phyloP scores from a whole-genome alignment of 2,329 filamentous ascomycete species.

The Botrytis aclada region DNA sequence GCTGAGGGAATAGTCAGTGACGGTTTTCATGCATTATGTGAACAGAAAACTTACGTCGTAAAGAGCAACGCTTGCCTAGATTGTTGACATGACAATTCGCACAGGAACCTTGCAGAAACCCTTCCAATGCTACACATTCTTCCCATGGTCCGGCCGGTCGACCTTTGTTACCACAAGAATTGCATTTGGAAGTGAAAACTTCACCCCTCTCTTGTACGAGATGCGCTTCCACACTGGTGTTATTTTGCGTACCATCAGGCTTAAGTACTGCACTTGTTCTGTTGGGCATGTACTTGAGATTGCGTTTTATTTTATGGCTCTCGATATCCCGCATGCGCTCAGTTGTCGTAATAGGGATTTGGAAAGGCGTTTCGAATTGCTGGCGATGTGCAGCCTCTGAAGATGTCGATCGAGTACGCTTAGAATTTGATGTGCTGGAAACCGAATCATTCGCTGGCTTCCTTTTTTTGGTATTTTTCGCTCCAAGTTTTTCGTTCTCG shows the following conservation, averaged over 20 bases:
- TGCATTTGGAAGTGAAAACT: neutral
- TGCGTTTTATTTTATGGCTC: neutral
- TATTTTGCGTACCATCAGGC: neutral
- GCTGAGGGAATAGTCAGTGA: neutral
- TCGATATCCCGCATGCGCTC: neutral
- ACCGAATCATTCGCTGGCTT: neutral
- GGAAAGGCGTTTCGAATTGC: neutral
- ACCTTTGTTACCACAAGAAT: neutral
- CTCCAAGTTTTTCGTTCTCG: neutral
- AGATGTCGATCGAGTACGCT: neutral
- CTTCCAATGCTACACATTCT: neutral
- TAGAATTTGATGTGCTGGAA: neutral
- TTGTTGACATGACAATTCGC: neutral
- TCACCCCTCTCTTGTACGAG: neutral
- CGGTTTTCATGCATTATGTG: neutral
- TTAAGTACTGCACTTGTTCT: neutral
- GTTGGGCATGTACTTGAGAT: neutral
- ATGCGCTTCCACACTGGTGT: neutral
- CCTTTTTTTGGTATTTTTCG: neutral
- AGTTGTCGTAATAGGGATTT: neutral
- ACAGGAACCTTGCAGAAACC: neutral
- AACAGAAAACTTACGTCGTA: neutral
- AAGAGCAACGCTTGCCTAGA: neutral
- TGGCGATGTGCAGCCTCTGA: neutral
- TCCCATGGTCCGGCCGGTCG: neutral